These are phyloP conservation scores for Barnettozyma hawaiiensis DNA, from an alignment of 1,139 yeast genomes.

Conservation along the genomic window DNA sequence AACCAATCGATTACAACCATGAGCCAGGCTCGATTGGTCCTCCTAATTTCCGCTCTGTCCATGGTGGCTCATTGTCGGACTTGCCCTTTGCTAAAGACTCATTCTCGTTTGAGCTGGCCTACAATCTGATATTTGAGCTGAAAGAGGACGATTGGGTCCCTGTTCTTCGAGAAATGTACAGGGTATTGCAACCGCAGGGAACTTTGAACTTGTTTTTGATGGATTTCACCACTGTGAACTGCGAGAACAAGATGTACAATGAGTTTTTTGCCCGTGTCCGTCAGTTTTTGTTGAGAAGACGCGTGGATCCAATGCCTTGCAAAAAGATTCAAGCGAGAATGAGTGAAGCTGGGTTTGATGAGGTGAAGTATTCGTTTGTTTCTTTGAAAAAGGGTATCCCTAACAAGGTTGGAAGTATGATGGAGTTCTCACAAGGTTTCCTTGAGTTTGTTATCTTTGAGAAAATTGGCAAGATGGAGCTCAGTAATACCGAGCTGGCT, in stretches of 20 bases:
- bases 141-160: conserved; percentile 30
- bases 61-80: conserved; percentile 27
- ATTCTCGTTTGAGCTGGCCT: conserved; percentile 31
- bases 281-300: conserved; percentile 23
- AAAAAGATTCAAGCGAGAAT: conserved; percentile 23
- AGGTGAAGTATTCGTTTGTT: conserved; percentile 22
- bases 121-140: conserved; percentile 30
- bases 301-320: conserved; percentile 31
- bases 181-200: conserved; percentile 39
- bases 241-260: conserved; percentile 16
- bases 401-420: conserved; percentile 18
- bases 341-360: conserved; percentile 29
- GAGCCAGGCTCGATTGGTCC: conserved; percentile 15
- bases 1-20: conserved; percentile 14
- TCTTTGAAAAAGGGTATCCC: conserved; percentile 21
- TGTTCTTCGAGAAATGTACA: conserved; percentile 31
- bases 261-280: conserved; percentile 26
- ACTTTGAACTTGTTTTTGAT: conserved; percentile 30
- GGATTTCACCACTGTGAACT: conserved; percentile 28
- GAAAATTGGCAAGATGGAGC: conserved; percentile 12
- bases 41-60: conserved; percentile 18
- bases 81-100: conserved; percentile 33
- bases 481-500: conserved; percentile 15
- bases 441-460: conserved; percentile 18
- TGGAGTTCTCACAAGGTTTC: conserved; percentile 20